These are phyloP conservation scores for Arabis hirsuta DNA, from an alignment of 345 rosid species.

Conservation along the genomic window DNA sequence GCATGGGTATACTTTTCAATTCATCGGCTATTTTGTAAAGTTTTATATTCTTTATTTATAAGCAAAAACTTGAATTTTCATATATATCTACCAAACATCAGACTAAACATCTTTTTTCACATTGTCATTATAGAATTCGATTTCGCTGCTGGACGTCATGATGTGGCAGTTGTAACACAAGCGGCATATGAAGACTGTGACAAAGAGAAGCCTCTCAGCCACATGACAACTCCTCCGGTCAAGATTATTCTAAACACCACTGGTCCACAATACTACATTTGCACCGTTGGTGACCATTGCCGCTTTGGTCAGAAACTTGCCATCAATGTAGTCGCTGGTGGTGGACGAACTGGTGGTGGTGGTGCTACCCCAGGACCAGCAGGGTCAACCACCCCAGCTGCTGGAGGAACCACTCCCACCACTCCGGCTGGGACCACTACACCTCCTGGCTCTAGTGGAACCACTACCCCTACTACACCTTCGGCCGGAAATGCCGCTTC, in stretches of 20 bases:
- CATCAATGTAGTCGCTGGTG: constrained; percentile 44
- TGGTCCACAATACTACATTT: constrained; percentile 56
- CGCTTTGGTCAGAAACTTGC: constrained; percentile 54
- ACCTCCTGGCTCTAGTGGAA: constrained; percentile 30
- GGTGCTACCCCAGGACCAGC: constrained; percentile 9
- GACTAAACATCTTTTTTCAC: neutral
- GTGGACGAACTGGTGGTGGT: constrained; percentile 41
- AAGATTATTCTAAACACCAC: constrained; percentile 47
- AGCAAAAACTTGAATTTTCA: too few species aligned
- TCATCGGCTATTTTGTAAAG: too few species aligned
- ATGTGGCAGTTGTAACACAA: constrained; percentile 56
- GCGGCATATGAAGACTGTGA: constrained; percentile 48
- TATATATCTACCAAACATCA: neutral
- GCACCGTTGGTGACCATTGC: constrained; percentile 53
- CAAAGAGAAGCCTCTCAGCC: constrained; percentile 40
- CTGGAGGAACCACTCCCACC: constrained; percentile 26
- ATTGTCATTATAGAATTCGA: constrained; percentile 51
- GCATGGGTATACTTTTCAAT: too few species aligned
- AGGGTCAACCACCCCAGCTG: neutral
- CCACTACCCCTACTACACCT: constrained; percentile 27
- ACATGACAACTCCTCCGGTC: constrained; percentile 43
- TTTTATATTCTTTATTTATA: too few species aligned
- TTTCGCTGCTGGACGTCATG: constrained; percentile 54
- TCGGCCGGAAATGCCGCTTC: constrained; percentile 36
- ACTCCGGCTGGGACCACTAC: constrained; percentile 33